Evolutionary conservation across 345 rosid species (phyloP).

Genomic region (Linum lewisii): DNA sequence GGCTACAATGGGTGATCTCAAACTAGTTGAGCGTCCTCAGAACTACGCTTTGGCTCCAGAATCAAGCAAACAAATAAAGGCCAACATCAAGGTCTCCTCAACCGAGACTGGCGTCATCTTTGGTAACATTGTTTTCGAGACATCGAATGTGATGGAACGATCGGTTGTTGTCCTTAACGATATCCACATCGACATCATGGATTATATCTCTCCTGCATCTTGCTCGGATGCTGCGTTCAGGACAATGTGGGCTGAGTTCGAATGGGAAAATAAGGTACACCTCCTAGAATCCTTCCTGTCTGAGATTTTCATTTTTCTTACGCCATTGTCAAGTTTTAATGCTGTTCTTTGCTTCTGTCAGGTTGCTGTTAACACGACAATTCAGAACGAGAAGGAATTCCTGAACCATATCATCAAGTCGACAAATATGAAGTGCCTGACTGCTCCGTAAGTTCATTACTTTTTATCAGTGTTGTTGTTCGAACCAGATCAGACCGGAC

Average conservation of each 20-base stretch:
- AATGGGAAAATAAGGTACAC: constrained; percentile 96
- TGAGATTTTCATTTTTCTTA: not conserved
- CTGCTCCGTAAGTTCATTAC: constrained; percentile 50
- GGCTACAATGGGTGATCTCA: constrained; percentile 99
- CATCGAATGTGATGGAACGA: constrained; percentile 82
- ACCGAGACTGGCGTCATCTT: constrained; percentile 97
- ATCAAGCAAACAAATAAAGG: constrained; percentile 94
- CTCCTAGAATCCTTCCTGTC: not conserved
- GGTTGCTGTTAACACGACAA: constrained; percentile 74
- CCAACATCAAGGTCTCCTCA: constrained; percentile 97
- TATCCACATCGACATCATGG: constrained; percentile 95
- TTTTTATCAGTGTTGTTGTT: not conserved
- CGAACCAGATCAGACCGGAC: no score
- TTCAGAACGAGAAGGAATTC: constrained; percentile 61
- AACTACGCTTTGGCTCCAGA: constrained; percentile 91
- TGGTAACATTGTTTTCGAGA: constrained; percentile 92
- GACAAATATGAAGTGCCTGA: constrained; percentile 74
- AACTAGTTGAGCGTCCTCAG: constrained; percentile 97
- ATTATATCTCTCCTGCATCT: constrained; percentile 88
- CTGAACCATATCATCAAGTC: constrained; percentile 61
- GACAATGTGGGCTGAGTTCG: constrained; percentile 99
- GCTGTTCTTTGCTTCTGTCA: constrained; percentile 18
- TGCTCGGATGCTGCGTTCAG: constrained; percentile 87
- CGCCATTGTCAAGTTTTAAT: not conserved
- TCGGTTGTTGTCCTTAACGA: constrained; percentile 87